Base-by-base conservation (phyloP, 2,329 filamentous ascomycete species). In the Colletotrichum sp. region DNA sequence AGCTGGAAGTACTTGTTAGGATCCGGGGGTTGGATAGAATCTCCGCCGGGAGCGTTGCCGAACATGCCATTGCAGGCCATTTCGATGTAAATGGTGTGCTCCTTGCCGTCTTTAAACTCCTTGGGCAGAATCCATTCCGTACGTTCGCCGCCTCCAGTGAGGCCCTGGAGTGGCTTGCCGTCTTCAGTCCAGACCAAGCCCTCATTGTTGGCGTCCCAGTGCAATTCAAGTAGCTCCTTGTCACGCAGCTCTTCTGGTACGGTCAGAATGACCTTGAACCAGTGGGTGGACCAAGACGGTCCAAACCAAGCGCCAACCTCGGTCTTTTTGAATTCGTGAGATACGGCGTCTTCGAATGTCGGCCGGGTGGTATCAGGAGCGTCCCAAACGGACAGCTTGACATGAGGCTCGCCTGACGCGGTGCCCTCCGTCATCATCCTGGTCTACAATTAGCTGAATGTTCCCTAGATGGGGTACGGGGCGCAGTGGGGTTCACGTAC, bases 61-160 rank as follows among this genome's bases (percentile, higher is more conserved):
- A 98, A 98, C 96, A 98, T 98, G 84, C 94, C 93, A 84, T 99
- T 99, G 86, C 97, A 98, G 25, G 97, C 97, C 95, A 98, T 98
- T 87, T 99, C 97, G 78, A 99, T 93, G 84, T 98, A 99, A 80
- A 99, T 94, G 22, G 90, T 92, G 83, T 98, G 96, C 81, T 96
- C 91, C 83, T 96, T 93, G 69, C 95, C 96, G 83, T 98, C 95
- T 77, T 94, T 91, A 86, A 94, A 98, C 19, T 88, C 88, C 67
- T 95, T 88, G 11, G 97, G 96, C 60, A 99, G 89, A 75, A 98
- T 92, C 96, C 96, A 99, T 85, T 98, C 96, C 19, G 93, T 90
- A 70, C 97, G 91, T 82, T 99, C 97, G 55, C 95, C 95, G 71
- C 94, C 94, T 22, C 97, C 97, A 1, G 96, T 98, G 80, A 99